Evolutionary conservation across 2,329 filamentous ascomycete genomes (phyloP), one percentile per base, ranked within the genome.

Genomic region (Pseudopyrenochaeta lycopersici): DNA sequence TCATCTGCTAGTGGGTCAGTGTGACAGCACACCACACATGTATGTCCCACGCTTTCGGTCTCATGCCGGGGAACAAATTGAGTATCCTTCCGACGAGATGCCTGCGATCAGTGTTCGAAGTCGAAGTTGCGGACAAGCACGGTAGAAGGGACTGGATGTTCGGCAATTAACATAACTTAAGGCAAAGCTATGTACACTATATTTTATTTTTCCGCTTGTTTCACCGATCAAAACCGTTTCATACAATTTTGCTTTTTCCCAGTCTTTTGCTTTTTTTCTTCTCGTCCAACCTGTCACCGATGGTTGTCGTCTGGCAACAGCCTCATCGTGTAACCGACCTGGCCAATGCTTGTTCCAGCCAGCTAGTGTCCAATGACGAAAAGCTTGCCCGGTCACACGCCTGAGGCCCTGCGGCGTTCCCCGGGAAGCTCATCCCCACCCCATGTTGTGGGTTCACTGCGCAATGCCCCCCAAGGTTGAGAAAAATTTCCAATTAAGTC

Each of bases 241-340:
- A 40, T 17, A 9, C 21, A 42, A 29, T 42, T 42, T 42, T 42
- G 40, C 21, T 42, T 42, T 42, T 42, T 42, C 40, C 39, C 39
- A 41, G 17, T 29, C 12, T n/a, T 11, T 41, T 41, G 39, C 39
- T 41, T 41, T 41, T 41, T 30, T 20, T 14, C 5, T 14, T 35
- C 36, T 21, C 39, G 21, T 18, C 17, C 36, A 23, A 36, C n/a
- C 40, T 18, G 32, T 21, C 40, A 31, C n/a, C 12, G 7, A 39
- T 6, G 11, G 5, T 23, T 12, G 40, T 42, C 40, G 27, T 42
- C 21, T 42, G 40, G 40, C 23, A 27, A 27, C 40, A 42, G 40
- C 40, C 40, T 42, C 40, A 14, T 30, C 30, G 40, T 30, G 40
- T 42, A 30, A 42, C 40, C 36, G 36, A n/a, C 20, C 4, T 21